phyloP scores from a whole-genome alignment of 495 filamentous ascomycete genomes.

The Penicillium macrosclerotiorum region DNA sequence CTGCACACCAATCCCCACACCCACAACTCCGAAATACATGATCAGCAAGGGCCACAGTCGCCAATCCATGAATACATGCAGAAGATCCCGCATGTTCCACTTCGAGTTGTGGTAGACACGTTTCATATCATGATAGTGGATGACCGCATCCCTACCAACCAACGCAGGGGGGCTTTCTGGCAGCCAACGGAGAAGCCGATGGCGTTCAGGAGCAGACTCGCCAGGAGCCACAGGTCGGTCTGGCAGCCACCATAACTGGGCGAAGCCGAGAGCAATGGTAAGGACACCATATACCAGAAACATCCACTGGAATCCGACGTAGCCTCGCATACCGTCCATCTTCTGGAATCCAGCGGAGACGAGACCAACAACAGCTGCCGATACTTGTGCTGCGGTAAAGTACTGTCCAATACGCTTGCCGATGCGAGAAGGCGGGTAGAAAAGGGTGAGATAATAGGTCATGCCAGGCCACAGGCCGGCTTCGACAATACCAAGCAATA shows the following conservation, averaged over 20 bases:
- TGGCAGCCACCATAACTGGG: constrained; percentile 84
- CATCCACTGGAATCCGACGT: constrained; percentile 93
- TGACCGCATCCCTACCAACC: constrained; percentile 69
- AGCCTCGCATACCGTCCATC: constrained; percentile 75
- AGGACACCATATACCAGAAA: constrained; percentile 84
- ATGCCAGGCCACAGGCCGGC: constrained; percentile 96
- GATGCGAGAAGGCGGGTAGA: constrained; percentile 83
- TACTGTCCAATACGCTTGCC: constrained; percentile 88
- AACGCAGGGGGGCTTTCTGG: constrained; percentile 67
- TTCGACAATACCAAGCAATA: constrained; percentile 82
- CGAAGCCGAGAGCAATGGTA: constrained; percentile 65
- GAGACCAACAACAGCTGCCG: constrained; percentile 83
- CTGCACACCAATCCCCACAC: constrained; percentile 86
- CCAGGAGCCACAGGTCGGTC: constrained; percentile 76
- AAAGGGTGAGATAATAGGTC: constrained; percentile 89
- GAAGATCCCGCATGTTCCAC: constrained; percentile 70
- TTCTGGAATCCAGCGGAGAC: constrained; percentile 90
- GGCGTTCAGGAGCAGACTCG: constrained; percentile 32
- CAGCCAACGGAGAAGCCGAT: constrained; percentile 55
- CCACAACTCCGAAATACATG: constrained; percentile 95
- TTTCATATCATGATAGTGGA: constrained; percentile 83
- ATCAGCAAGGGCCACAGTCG: constrained; percentile 77
- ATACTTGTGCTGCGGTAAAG: constrained; percentile 86
- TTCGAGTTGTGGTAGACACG: constrained; percentile 69
- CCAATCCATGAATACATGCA: constrained; percentile 74